Evolutionary conservation across 768 basidiomycete species (phyloP), one percentile per base, ranked within the genome.

Genomic region (Suillus weaverae): DNA sequence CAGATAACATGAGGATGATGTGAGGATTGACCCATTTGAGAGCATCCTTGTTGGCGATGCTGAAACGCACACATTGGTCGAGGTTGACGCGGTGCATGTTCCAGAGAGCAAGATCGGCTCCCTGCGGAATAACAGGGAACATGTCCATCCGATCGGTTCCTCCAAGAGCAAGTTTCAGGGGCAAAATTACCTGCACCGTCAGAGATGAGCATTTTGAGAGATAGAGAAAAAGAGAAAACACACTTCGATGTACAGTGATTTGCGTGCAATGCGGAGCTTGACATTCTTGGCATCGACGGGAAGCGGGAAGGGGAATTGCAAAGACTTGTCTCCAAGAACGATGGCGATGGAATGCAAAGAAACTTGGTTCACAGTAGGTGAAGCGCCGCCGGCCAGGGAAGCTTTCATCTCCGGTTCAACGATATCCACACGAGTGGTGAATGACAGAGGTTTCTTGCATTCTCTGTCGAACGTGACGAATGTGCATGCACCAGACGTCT

Each of bases 201-300:
- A 26, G 7, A 13, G 55, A 8, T 13, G 26, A 53, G 8, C 26
- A 61, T 38, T 20, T 33, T 8, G 13, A 14, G 11, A 22, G 11
- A 4, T 16, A 26, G 3, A 30, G 32, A 10, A 4, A 30, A 16
- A 22, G 41, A 32, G 11, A 59, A 35, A 4, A 66, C 72, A 3
- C 26, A 77, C 77, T 70, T 76, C 79, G 7, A 87, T 73, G 63
- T 84, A 88, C 22, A 71, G 77, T 2, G 86, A 88, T 66, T 84
- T 86, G 43, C 86, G 79, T 10, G 87, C 86, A 39, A 87, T 67
- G 5, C 84, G 79, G 11, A 81, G 69, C 67, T 77, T 84, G 3
- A 70, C 61, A 14, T 75, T 73, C 22, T 67, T 64, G 5, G 76
- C 75, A 43, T 80, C 69, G 13, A 87, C 72, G 8, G 83, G 83